Evolutionary conservation across 768 basidiomycete species (phyloP).

Genomic region (Coprinopsis sp.): DNA sequence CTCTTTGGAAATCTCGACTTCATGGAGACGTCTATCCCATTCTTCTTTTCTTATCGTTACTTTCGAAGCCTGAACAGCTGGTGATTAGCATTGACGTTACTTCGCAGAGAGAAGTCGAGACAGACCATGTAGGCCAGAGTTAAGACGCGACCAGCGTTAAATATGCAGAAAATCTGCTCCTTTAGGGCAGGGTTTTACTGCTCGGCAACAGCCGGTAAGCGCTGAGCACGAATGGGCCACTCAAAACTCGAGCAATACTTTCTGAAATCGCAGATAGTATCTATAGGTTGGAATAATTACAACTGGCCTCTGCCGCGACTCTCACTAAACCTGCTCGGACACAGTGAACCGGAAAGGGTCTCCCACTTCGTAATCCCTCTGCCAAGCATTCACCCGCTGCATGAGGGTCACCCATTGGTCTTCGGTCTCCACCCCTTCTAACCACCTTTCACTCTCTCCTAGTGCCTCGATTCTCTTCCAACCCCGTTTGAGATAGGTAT

Average conservation of each 20-base stretch:
- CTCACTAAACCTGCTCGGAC: no score
- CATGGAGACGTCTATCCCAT: constrained; percentile 81
- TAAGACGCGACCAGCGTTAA: constrained; percentile 24
- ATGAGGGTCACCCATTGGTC: constrained; percentile 48
- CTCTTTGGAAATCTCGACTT: constrained; percentile 83
- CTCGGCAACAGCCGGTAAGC: neutral
- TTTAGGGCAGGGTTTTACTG: constrained; percentile 30
- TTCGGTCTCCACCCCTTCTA: constrained; percentile 46
- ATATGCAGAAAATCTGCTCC: constrained; percentile 9
- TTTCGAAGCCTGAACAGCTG: constrained; percentile 41
- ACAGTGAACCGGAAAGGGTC: no score
- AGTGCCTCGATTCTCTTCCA: constrained; percentile 44
- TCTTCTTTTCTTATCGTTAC: constrained; percentile 67
- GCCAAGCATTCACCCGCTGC: constrained; percentile 43
- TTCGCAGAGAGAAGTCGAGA: constrained; percentile 8
- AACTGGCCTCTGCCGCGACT: no score
- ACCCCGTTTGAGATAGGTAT: constrained; percentile 32
- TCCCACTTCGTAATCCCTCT: constrained; percentile 47
- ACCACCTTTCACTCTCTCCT: constrained; percentile 38
- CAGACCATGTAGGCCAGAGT: constrained; percentile 31
- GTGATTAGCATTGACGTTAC: constrained; percentile 3
- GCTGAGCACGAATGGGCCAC: constrained; percentile 3
- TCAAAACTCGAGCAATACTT: no score
- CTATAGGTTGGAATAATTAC: no score
- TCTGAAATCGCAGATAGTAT: no score